Evolutionary conservation across 345 rosid genomes (phyloP), one percentile per base, ranked within the genome.

Genomic region (Acer negundo): DNA sequence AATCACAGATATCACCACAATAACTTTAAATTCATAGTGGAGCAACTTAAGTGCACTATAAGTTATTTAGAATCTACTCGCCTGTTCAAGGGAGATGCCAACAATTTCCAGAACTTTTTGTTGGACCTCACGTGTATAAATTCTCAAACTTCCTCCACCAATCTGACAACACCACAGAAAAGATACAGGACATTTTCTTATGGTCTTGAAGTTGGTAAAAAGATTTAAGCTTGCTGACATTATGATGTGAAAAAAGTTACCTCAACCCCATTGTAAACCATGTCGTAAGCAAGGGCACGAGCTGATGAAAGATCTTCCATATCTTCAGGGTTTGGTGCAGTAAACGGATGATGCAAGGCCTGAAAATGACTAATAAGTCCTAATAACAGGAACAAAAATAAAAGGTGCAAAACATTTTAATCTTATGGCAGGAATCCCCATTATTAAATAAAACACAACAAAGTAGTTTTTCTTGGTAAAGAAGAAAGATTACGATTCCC

Each of bases 91-190:
- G 35, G 95, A 85, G 78, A 96, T 88, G 78, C 99, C 99, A 77
- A 94, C 82, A 77, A 86, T 91, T 86, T 91, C 91, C 79, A 94
- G 70, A 67, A 96, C 95, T 87, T 90, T 92, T 85, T 94, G 89
- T 80, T 96, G 99, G 67, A 94, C 77, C 66, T 91, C 97, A 3
- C 97, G 94, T 81, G 90, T 91, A 79, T 92, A 90, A 72, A 94
- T 96, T 89, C 98, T 94, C 84, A 96, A 87, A 86, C 99, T 96
- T 81, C 98, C 99, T 28, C 98, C 99, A 40, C 99, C 99, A 87
- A 96, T 96, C 99, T 94, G 85, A 70, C 69, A 86, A 72, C 7
- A 62, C 31, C 51, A 82, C 62, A 75, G 70, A 23, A 68, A 61
- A 19, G 40, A 23, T 55, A 69, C 56, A 22, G 16, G 35, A 62